Percentiles rank a stretch among this genome's conserved stretches.
phyloP scores from a whole-genome alignment of 352 stramenopile genomes.

The Pythium plurisporium region DNA sequence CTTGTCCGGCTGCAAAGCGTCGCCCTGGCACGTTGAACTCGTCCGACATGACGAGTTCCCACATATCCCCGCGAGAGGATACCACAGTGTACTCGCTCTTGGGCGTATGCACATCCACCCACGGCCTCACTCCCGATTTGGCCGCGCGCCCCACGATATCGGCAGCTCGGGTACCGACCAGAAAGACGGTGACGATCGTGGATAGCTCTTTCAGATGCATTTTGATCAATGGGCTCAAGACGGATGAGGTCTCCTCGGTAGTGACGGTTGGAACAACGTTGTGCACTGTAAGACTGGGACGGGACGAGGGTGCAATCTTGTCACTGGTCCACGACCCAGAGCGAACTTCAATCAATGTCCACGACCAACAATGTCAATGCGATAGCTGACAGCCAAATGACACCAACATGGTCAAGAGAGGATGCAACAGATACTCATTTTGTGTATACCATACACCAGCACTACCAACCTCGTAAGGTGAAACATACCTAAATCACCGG shows the following conservation, averaged over 20 bases:
- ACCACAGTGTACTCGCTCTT: constrained; percentile 1
- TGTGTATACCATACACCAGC: not conserved
- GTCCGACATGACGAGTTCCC: constrained; percentile 78
- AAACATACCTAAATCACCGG: not conserved
- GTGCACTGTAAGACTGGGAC: constrained; percentile 6
- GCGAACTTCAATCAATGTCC: not conserved
- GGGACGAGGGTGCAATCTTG: not conserved
- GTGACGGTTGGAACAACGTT: constrained; percentile 1
- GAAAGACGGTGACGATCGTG: not conserved
- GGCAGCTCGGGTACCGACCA: not conserved
- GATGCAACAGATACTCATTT: not conserved
- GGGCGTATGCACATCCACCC: constrained; percentile 31
- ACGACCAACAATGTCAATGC: not conserved
- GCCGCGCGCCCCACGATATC: constrained; percentile 3
- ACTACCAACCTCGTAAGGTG: not conserved
- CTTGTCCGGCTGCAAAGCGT: constrained; percentile 74
- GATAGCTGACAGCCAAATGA: too few relatives aligned
- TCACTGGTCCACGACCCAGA: not conserved
- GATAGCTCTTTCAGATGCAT: not conserved
- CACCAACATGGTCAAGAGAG: too few relatives aligned
- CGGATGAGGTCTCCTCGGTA: not conserved
- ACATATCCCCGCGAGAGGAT: constrained; percentile 29
- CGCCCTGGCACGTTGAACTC: constrained; percentile 82
- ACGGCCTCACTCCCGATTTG: constrained; percentile 22
- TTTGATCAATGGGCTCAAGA: not conserved